Conservation (phyloP, 2,329 filamentous ascomycete genomes). For the Pseudogymnoascus sp. region DNA sequence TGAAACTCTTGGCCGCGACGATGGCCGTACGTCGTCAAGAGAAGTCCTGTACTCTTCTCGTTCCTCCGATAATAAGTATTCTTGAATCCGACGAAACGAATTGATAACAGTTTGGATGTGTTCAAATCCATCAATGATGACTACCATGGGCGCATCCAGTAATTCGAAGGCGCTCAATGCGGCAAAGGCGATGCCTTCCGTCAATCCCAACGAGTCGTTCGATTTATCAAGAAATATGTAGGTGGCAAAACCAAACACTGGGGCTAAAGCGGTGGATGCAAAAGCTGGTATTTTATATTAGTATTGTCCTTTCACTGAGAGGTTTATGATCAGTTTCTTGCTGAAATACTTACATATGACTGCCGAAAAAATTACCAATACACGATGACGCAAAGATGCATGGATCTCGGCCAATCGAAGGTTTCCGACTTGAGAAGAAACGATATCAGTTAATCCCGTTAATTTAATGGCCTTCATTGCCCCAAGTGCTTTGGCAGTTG, state of each 20-base stretch:
- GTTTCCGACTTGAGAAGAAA: neutral
- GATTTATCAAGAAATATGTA: neutral
- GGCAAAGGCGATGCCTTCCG: neutral
- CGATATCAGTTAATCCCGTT: conserved; percentile 10
- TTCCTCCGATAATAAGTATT: neutral
- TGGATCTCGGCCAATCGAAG: neutral
- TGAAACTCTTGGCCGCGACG: neutral
- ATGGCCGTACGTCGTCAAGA: neutral
- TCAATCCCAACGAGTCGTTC: neutral
- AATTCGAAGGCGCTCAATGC: neutral
- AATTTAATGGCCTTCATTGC: conserved; percentile 12
- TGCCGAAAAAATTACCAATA: neutral
- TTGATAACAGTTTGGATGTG: neutral
- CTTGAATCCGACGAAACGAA: neutral
- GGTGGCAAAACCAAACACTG: neutral
- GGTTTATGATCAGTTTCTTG: neutral
- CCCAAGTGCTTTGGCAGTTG: conserved; percentile 7
- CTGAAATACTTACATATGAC: neutral
- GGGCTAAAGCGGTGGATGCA: neutral
- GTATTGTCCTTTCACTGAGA: neutral
- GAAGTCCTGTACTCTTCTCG: neutral
- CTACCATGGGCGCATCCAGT: neutral
- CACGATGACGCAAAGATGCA: neutral
- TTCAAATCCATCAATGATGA: neutral
- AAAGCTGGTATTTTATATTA: neutral